Conservation (phyloP, 176 grass and related monocot species). For the barley (Hordeum vulgare) region MorexV3_pseudomolecules_assembly NC_058520.1:89091442-89091941, state of each 20-base stretch:
- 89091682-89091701: neutral
- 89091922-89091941: neutral
- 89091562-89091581: constrained; percentile 45
- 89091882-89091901: neutral
- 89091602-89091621: neutral
- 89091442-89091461: constrained; percentile 17
- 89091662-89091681: neutral
- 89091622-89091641: constrained; percentile 2
- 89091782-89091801: constrained; percentile 34
- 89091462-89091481: neutral
- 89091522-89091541: constrained; percentile 41
- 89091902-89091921: neutral
- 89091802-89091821: constrained; percentile 48
- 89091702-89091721: neutral
- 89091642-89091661: constrained; percentile 49
- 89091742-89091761: neutral
- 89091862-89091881: neutral
- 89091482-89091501: neutral
- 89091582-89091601: neutral
- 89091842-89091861: neutral
- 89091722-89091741: too few relatives aligned
- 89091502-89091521: neutral
- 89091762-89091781: neutral
- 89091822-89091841: constrained; percentile 47
- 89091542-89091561: constrained; percentile 70